phyloP scores from a whole-genome alignment of 768 basidiomycete species.

The Naganishia antarctica region DNA sequence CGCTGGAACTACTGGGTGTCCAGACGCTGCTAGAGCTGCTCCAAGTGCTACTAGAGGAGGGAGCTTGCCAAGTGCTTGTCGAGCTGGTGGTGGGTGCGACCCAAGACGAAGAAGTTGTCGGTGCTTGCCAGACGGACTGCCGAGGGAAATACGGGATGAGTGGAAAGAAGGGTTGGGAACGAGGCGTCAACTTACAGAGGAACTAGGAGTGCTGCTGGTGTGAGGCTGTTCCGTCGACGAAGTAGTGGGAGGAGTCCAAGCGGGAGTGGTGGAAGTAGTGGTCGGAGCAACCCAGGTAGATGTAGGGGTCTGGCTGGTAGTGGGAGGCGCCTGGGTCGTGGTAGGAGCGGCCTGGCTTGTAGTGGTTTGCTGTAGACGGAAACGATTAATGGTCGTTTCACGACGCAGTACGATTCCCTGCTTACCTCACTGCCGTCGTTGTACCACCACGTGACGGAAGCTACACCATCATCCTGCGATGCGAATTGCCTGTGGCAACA shows the following conservation, averaged over 20 bases:
- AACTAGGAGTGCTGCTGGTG: constrained; percentile 10
- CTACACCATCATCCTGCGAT: constrained; percentile 25
- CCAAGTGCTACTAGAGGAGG: constrained; percentile 19
- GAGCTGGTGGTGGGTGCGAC: constrained; percentile 12
- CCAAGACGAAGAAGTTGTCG: background rate
- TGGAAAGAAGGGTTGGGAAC: background rate
- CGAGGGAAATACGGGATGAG: background rate
- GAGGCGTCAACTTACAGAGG: constrained; percentile 10
- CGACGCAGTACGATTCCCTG: background rate
- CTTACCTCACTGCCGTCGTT: constrained; percentile 27
- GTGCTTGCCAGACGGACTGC: constrained; percentile 1
- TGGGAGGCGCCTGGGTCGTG: background rate
- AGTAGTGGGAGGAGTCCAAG: constrained; percentile 25
- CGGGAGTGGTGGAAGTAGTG: constrained; percentile 23
- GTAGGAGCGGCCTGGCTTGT: background rate
- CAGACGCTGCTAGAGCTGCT: constrained; percentile 21
- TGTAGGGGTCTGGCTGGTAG: constrained; percentile 20
- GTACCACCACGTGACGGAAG: constrained; percentile 30
- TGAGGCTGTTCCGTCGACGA: background rate
- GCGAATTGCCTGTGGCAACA: constrained; percentile 25
- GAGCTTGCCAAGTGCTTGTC: constrained; percentile 22
- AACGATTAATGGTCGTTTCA: too few species aligned
- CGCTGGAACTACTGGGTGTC: constrained; percentile 9
- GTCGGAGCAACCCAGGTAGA: constrained; percentile 22
- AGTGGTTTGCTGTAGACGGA: background rate